Evolutionary conservation across 495 filamentous ascomycete species (phyloP), one percentile per base, ranked within the genome.

Genomic region (Talaromyces liani): DNA sequence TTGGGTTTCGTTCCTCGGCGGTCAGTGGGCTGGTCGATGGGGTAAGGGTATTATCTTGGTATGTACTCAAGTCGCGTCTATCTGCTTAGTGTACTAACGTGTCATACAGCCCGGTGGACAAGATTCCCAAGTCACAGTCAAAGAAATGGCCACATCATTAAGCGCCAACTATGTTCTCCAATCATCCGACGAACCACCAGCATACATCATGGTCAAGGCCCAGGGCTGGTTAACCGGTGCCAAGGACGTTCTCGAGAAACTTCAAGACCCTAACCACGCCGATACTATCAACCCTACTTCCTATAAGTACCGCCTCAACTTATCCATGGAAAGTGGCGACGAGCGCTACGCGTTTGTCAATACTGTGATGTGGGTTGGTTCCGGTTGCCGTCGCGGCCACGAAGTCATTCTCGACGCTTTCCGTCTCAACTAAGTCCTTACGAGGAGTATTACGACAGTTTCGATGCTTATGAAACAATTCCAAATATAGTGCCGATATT

Each of bases 341-440:
- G 77, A 84, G 61, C 79, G 85, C 39, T 87, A 86, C 64, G 79
- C 82, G n/a, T 83, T 84, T 66, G 64, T 86, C 64, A 87, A 87
- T 69, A 82, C 81, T 4, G 75, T 82, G 27, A 83, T 87, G 80
- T 87, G 85, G 85, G 72, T 86, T 45, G 82, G 80, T 49, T 85
- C 83, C 64, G 84, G 84, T 49, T 79, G 84, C 65, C 80, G 83
- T 68, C 76, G 79, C 60, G 82, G 81, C 31, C 81, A 82, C 59
- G 85, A 86, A 75, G 78, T 80, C 34, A 80, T 80, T 61, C 76
- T 80, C 60, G 78, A 80, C 65, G 68, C 77, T 4, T 80, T 80
- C 77, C 77, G 78, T 63, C 69, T 80, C 64, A 80, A 78, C 69
- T 80, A 69, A 73, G 1, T n/a, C 16, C 53, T 54, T 3, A 16